These are phyloP conservation scores for Diplotaxis tenuifolia DNA, from an alignment of 345 rosid species.

Conservation along the genomic window DNA sequence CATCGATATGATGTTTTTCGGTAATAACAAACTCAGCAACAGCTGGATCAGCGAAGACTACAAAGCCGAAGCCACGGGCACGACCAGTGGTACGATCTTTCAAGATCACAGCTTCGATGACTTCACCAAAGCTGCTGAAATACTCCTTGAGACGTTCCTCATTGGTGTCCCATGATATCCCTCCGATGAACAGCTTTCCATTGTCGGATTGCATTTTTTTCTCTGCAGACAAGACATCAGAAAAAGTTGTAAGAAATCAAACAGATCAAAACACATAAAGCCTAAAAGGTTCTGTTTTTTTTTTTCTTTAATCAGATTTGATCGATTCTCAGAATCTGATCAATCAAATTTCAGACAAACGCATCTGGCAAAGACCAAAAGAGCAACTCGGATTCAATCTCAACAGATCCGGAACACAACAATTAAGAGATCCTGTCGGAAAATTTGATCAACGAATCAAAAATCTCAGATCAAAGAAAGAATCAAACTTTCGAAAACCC, in stretches of 20 bases:
- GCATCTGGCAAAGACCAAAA: background rate
- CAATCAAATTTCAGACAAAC: conserved; percentile 23
- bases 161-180: conserved; percentile 98
- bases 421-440: conserved; percentile 28
- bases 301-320: too few relatives aligned
- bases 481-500: conserved; percentile 45
- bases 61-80: conserved; percentile 97
- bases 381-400: background rate
- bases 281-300: conserved; percentile 2
- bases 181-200: conserved; percentile 96
- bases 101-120: conserved; percentile 94
- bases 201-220: conserved; percentile 79
- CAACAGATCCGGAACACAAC: conserved; percentile 54
- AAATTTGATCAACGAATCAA: conserved; percentile 9
- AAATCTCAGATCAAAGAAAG: conserved; percentile 47
- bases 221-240: conserved; percentile 35
- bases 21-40: conserved; percentile 85
- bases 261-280: conserved; percentile 8
- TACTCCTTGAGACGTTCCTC: conserved; percentile 95
- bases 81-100: conserved; percentile 97
- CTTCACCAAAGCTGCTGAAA: conserved; percentile 83
- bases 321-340: background rate
- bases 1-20: conserved; percentile 88
- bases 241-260: background rate
- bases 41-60: conserved; percentile 86